Evolutionary conservation across 257 asterid species (phyloP).

Genomic region (Primulina eburnea): DNA sequence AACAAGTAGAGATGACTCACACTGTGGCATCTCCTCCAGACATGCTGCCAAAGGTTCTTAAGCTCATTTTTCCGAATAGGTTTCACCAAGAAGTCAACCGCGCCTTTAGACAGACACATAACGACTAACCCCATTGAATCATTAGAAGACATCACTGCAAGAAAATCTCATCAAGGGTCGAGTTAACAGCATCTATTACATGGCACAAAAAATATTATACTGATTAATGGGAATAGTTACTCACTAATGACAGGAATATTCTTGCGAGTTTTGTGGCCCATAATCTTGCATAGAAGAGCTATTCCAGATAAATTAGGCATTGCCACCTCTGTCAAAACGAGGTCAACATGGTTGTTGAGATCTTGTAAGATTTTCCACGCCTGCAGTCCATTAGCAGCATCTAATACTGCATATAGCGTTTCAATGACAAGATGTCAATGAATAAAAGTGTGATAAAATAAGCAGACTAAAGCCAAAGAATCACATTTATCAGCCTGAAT

Average conservation of each 20-base stretch:
- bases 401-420: slow-evolving; percentile 51
- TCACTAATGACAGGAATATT: slow-evolving; percentile 84
- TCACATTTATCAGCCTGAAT: slow-evolving; percentile 13
- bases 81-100: slow-evolving; percentile 90
- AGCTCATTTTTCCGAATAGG: slow-evolving; percentile 95
- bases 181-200: slow-evolving; percentile 24
- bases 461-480: background rate
- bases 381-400: slow-evolving; percentile 77
- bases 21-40: slow-evolving; percentile 92
- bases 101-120: slow-evolving; percentile 92
- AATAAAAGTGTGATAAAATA: background rate
- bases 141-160: slow-evolving; percentile 96
- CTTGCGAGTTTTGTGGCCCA: slow-evolving; percentile 79
- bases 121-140: slow-evolving; percentile 89
- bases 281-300: slow-evolving; percentile 74
- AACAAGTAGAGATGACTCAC: slow-evolving; percentile 43
- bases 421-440: background rate
- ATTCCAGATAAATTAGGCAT: slow-evolving; percentile 77
- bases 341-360: slow-evolving; percentile 63
- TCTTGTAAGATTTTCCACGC: slow-evolving; percentile 89
- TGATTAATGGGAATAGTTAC: slow-evolving; percentile 29
- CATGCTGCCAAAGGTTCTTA: slow-evolving; percentile 95
- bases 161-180: slow-evolving; percentile 29
- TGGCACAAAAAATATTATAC: background rate
- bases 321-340: slow-evolving; percentile 76